Evolutionary conservation across 2,329 filamentous ascomycete species (phyloP), one percentile per base, ranked within the genome.

Genomic region (Dendrostoma leiphaemia): DNA sequence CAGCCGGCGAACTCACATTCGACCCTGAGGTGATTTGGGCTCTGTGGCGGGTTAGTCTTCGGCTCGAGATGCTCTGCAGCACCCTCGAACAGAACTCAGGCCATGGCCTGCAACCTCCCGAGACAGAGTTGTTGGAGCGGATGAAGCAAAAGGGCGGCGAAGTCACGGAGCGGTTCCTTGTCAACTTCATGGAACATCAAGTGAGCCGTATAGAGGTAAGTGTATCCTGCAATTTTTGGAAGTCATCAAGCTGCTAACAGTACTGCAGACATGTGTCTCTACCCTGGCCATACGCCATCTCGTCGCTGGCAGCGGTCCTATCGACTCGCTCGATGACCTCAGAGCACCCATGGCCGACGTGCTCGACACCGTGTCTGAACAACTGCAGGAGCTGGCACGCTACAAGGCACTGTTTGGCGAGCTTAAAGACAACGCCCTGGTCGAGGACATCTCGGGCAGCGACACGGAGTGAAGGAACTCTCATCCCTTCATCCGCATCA

Each of bases 131-230:
- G 53, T 74, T 97, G 61, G 91, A 96, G 60, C 74, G 78, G 48
- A 79, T 84, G 67, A 81, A 78, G 67, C 69, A 77, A 52, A 73
- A 86, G 38, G 90, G 89, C 48, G 91, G 90, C 10, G 91, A 97
- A 67, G 83, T 97, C 51, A 91, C 92, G 26, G 94, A 97, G 76
- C 80, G 84, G 50, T 93, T 96, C 71, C 75, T 97, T 71, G 74
- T 96, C 53, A 91, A 90, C 65, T 91, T 99, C 65, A 82, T 97
- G 69, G 92, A 96, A 68, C 92, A 97, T 68, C 91, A 97, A 79
- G 89, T 99, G 62, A 92, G 89, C 68, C 85, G 94, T 65, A 95
- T 99, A 68, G 94, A 99, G 85, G 91, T 95, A 77, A 72, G 86
- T 73, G 31, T 49, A 45, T 47, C 6, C 17, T 50, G 23, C n/a